Evolutionary conservation across 1,139 yeast species (phyloP), one percentile per base, ranked within the genome.

Genomic region (Diutina mesorugosa): DNA sequence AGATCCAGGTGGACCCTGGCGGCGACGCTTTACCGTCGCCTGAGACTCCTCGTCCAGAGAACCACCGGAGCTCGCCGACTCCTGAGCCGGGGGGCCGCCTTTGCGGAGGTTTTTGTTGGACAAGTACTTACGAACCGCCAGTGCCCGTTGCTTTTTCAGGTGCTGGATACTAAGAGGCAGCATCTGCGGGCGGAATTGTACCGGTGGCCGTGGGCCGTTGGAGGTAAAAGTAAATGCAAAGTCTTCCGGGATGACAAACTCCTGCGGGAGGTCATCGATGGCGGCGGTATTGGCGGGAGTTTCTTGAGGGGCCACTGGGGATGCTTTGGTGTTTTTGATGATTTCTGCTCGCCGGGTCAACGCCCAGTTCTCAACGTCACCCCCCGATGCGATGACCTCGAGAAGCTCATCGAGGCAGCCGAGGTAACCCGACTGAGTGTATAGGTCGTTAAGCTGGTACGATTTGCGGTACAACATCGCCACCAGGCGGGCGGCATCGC

Each of bases 401-500:
- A 82, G 62, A 30, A 83, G 62, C 59, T 84, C 88, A 58, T 83
- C 78, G 7, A 84, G 61, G 62, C 87, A 82, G 47, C 76, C 77
- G 53, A 82, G 64, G 60, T 83, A 84, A 0, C 89, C 89, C 29
- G 12, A 38, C 32, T 30, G 53, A 8, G 41, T 30, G 53, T 32
- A 30, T 4, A 50, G 16, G 2, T 50, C 53, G 10, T 50, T 50
- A 8, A 50, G 45, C 35, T 50, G 53, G 45, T 50, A 50, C 5
- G 53, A 29, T 58, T 74, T 76, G 56, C 86, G 71, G 62, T 83
- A 84, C 10, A 84, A 69, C 1, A 84, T 75, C 3, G 88, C 85
- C 50, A 84, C 85, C 3, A 87, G 79, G 58, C 80, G 76, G 38
- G 88, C 88, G 9, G 88, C 88, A 56, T 72, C 71, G 57, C 84